These are phyloP conservation scores for Beta vulgaris DNA, from an alignment of 148 eudicot species.

Conservation along the genomic window DNA sequence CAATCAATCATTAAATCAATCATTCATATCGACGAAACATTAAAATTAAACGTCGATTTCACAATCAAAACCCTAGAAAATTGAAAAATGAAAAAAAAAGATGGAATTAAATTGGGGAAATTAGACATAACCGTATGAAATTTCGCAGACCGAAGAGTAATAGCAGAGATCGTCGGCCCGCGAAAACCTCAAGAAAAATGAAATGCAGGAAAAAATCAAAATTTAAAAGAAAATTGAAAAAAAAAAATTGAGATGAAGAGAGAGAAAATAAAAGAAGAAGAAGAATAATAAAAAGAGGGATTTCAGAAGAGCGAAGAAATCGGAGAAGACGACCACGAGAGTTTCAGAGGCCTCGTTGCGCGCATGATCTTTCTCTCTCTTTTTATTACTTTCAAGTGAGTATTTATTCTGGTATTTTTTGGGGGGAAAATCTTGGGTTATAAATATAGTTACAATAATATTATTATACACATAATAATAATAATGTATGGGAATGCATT, in stretches of 20 bases:
- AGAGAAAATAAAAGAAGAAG: neutral
- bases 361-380: slow-evolving; percentile 31
- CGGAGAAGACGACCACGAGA: slow-evolving; percentile 27
- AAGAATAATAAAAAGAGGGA: neutral
- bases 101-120: neutral
- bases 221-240: neutral
- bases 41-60: too few species aligned
- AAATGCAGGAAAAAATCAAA: neutral
- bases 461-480: too few species aligned
- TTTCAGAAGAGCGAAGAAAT: slow-evolving; percentile 22
- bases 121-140: slow-evolving; percentile 18
- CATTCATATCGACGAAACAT: too few species aligned
- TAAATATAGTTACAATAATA: too few species aligned
- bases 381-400: neutral
- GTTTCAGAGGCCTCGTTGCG: slow-evolving; percentile 28
- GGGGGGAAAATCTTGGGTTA: slow-evolving; percentile 10
- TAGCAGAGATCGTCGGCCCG: slow-evolving; percentile 19
- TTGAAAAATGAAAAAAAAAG: neutral
- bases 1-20: too few species aligned
- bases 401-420: slow-evolving; percentile 5
- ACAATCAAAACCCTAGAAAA: neutral
- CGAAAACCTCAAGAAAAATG: slow-evolving; percentile 19
- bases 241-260: neutral
- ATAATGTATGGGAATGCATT: too few species aligned
- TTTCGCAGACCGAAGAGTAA: slow-evolving; percentile 21